Base-by-base conservation (phyloP, 2,329 filamentous ascomycete genomes). In the Sporothrix pallida region DNA sequence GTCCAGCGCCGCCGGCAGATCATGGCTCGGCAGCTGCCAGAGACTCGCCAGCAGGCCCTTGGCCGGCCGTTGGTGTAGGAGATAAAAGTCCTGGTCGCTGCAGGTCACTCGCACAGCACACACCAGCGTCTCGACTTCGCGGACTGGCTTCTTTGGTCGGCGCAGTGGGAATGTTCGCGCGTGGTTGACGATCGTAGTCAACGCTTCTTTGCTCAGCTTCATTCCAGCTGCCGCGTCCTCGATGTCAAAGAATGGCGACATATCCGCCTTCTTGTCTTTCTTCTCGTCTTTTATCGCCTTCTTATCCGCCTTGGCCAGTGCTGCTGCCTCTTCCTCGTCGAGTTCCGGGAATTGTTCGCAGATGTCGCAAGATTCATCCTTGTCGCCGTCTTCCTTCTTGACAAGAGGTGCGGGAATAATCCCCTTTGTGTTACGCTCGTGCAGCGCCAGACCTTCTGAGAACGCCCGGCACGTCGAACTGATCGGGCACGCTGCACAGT, bases 11-110 rank as follows among this genome's bases (percentile, higher is more conserved):
- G 48, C 6, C 56, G 58, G 46, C 31, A 77, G 15, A 56, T 76
- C 75, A 3, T 80, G 77, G 76, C 86, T 88, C 0, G 87, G 87
- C 6, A 89, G 83, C 75, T 89, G 87, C 87, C 87, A 89, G 5
- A 89, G 76, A 0, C 86, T 84, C 0, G 87, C 87, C 0, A 89
- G 80, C 0, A 89, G 82, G 0, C 87, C 87, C 77, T 86, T 88
- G 12, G 83, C 82, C 0, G 87, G 87, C 0, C 87, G 85, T 0
- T 83, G 83, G 17, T 85, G 84, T 71, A 89, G 81, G 2, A 89
- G 79, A 71, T 85, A 87, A 2, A 78, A 76, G 0, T 84, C 12
- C 37, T 37, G 5, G 20, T 6, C 42, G 6, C 9, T 81, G 31
- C 8, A 15, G 17, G 6, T 31, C 15, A 20, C 82, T 2, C 83